Percentiles rank a stretch among this genome's conserved stretches.
phyloP scores from a whole-genome alignment of 73 alveolate genomes.

The Paramecium tetraurelia region DNA sequence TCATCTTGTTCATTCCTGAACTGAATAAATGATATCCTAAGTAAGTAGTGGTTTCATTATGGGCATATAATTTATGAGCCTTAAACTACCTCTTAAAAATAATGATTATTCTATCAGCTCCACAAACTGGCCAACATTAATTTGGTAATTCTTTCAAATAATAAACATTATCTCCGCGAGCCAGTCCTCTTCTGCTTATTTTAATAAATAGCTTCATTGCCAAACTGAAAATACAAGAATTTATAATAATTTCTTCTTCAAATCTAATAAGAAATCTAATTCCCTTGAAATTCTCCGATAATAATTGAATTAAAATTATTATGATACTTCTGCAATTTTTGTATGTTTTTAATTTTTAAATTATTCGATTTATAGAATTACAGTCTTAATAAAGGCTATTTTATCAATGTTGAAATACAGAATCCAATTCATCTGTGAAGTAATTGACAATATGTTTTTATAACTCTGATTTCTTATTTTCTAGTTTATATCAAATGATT shows the following conservation, averaged over 20 bases:
- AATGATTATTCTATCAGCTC: too few species aligned
- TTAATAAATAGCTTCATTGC: too few species aligned
- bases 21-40: too few species aligned
- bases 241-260: neutral
- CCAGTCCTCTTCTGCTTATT: too few species aligned
- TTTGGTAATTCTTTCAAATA: too few species aligned
- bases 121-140: too few species aligned
- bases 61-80: too few species aligned
- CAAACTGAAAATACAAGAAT: neutral
- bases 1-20: too few species aligned
- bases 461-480: neutral
- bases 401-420: neutral
- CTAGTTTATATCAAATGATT: slow-evolving; percentile 18
- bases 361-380: neutral
- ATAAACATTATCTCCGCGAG: too few species aligned
- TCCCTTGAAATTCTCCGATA: neutral
- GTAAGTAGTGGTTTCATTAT: too few species aligned
- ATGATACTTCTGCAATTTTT: neutral
- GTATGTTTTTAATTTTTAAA: neutral
- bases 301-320: neutral
- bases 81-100: too few species aligned
- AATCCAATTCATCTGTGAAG: neutral
- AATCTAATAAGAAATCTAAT: slow-evolving; percentile 1
- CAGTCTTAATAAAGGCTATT: neutral
- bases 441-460: neutral